Percentiles rank a stretch among this genome's conserved stretches.
phyloP scores from a whole-genome alignment of 1,284 basidiomycete species.

The Schizophyllum amplum region DNA sequence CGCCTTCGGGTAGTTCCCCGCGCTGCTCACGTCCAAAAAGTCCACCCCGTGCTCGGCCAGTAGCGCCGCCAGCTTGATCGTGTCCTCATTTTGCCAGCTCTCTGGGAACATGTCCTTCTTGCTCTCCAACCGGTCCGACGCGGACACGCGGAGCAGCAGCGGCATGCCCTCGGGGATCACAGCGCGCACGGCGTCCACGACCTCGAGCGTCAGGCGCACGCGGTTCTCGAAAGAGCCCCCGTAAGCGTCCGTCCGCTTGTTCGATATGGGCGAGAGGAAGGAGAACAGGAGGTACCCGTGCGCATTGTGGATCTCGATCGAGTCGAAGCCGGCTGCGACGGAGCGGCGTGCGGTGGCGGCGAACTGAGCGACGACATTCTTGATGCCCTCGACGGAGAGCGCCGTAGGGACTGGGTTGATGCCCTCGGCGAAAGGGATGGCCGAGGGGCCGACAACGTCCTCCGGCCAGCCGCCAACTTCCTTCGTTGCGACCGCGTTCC shows the following conservation, averaged over 20 bases:
- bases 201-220: conserved; percentile 42
- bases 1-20: conserved; percentile 31
- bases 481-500: conserved; percentile 24
- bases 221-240: conserved; percentile 59
- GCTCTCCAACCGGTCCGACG: conserved; percentile 56
- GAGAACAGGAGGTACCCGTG: conserved; percentile 43
- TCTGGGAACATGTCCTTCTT: conserved; percentile 29
- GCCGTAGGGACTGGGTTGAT: conserved; percentile 18
- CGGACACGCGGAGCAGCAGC: conserved; percentile 54
- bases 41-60: conserved; percentile 56
- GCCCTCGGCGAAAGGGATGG: conserved; percentile 31
- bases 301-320: conserved; percentile 48
- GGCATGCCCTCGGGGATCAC: conserved; percentile 44
- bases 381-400: conserved; percentile 45
- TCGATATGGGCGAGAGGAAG: conserved; percentile 44
- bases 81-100: conserved; percentile 57
- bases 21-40: conserved; percentile 58
- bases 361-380: conserved; percentile 44
- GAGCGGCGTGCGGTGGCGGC: conserved; percentile 41
- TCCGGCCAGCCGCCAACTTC: conserved; percentile 58
- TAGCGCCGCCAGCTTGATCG: conserved; percentile 40
- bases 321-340: conserved; percentile 40
- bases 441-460: conserved; percentile 37
- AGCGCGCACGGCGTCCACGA: conserved; percentile 35
- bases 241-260: conserved; percentile 53